A percentile compares a stretch with the other conserved stretches of the same genome.
These are phyloP conservation scores for Penicillium sp. DNA, from an alignment of 2,329 filamentous ascomycete species.

Conservation along the genomic window DNA sequence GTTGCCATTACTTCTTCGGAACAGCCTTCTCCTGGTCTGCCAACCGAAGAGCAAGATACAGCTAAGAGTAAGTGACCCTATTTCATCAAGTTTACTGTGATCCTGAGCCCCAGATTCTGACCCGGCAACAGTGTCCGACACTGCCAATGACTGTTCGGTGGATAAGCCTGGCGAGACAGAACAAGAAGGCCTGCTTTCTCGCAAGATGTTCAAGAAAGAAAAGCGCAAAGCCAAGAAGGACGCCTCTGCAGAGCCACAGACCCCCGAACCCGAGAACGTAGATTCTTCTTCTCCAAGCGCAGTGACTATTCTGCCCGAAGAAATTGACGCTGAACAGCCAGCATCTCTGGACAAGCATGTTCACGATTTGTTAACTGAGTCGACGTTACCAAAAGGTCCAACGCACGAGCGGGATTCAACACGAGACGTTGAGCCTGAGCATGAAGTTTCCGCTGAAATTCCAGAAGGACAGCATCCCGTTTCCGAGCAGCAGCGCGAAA, in stretches of 20 bases:
- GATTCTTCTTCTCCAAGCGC: neutral
- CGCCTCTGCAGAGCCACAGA: conserved; percentile 2
- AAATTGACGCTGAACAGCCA: neutral
- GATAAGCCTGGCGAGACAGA: conserved; percentile 4
- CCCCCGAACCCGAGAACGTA: neutral
- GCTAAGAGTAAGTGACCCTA: no score
- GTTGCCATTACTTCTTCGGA: neutral
- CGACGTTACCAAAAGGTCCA: neutral
- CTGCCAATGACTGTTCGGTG: neutral
- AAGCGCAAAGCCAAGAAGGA: conserved; percentile 21
- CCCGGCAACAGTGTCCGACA: neutral
- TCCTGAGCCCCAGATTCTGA: no score
- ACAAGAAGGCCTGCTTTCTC: conserved; percentile 5
- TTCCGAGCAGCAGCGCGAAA: neutral
- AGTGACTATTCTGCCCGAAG: neutral
- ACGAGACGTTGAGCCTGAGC: conserved; percentile 1
- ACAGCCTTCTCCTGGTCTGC: neutral
- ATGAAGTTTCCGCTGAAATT: neutral
- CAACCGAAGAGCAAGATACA: neutral
- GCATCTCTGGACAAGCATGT: neutral
- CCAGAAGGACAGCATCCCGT: neutral
- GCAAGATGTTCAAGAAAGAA: conserved; percentile 21
- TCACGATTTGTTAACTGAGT: neutral
- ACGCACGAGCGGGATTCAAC: neutral
- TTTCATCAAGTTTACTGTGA: no score